These are phyloP conservation scores for Beauveria asiatica DNA, from an alignment of 2,329 filamentous ascomycete genomes.

Conservation along the genomic window DNA sequence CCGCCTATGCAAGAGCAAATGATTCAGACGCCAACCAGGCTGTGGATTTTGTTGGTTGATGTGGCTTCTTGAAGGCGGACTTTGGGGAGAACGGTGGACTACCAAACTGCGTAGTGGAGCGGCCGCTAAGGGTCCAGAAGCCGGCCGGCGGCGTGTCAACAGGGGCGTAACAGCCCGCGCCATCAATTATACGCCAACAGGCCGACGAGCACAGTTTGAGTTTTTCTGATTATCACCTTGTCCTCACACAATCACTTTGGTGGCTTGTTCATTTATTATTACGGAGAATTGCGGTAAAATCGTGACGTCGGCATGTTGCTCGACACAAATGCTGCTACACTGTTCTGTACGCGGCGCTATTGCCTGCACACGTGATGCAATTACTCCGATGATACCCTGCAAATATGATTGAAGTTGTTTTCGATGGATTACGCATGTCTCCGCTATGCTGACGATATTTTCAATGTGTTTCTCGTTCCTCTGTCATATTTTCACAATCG, in stretches of 20 bases:
- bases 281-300: no score
- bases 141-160: conserved; percentile 5
- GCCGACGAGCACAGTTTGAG: background rate
- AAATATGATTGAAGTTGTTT: background rate
- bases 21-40: background rate
- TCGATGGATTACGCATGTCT: background rate
- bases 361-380: background rate
- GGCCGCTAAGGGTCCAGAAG: conserved; percentile 7
- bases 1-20: conserved; percentile 2
- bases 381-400: background rate
- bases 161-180: background rate
- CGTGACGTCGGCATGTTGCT: background rate
- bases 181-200: conserved; percentile 3
- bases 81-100: background rate
- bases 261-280: background rate
- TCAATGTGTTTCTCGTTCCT: no score
- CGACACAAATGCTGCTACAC: background rate
- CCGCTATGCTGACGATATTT: background rate
- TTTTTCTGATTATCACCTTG: background rate
- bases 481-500: no score
- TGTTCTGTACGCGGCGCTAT: background rate
- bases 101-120: conserved; percentile 2
- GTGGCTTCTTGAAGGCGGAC: conserved; percentile 10
- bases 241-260: background rate
- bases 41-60: conserved; percentile 10